Percentiles rank a stretch among this genome's conserved stretches.
phyloP scores from a whole-genome alignment of 2,329 filamentous ascomycete genomes.

The Fusarium sp. region DNA sequence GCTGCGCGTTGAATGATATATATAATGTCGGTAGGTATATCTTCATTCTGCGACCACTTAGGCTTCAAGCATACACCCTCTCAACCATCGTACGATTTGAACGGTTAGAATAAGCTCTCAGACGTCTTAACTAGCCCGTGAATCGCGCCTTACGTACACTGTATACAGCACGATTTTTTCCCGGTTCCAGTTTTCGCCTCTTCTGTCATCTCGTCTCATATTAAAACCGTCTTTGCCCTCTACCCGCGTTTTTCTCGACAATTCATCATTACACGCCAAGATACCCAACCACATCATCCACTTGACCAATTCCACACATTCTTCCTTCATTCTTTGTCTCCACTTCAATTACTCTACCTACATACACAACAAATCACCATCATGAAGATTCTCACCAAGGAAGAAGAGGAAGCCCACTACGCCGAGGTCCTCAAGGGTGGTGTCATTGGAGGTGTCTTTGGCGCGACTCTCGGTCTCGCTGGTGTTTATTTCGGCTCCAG shows the following conservation, averaged over 20 bases:
- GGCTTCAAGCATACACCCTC: neutral
- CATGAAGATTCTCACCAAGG: slow-evolving; percentile 95
- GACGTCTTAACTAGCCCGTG: neutral
- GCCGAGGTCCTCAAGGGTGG: slow-evolving; percentile 79
- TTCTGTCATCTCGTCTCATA: neutral
- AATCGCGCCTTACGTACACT: neutral
- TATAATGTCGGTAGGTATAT: neutral
- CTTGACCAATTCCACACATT: neutral
- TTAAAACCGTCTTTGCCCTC: neutral
- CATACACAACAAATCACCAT: slow-evolving; percentile 29
- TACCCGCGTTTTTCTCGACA: neutral
- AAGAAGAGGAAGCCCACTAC: slow-evolving; percentile 91
- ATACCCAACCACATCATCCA: neutral
- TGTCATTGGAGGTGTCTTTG: slow-evolving; percentile 71
- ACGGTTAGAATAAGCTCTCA: neutral
- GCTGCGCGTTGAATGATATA: neutral
- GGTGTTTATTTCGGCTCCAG: slow-evolving; percentile 43
- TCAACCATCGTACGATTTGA: neutral
- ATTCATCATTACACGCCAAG: neutral
- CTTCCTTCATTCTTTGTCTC: neutral
- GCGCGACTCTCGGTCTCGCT: slow-evolving; percentile 69
- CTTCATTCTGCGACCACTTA: neutral
- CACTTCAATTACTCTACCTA: neutral
- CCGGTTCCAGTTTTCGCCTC: neutral
- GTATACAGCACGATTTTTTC: neutral